Evolutionary conservation across 2,329 filamentous ascomycete genomes (phyloP).

Genomic region (Orbilia quercus): DNA sequence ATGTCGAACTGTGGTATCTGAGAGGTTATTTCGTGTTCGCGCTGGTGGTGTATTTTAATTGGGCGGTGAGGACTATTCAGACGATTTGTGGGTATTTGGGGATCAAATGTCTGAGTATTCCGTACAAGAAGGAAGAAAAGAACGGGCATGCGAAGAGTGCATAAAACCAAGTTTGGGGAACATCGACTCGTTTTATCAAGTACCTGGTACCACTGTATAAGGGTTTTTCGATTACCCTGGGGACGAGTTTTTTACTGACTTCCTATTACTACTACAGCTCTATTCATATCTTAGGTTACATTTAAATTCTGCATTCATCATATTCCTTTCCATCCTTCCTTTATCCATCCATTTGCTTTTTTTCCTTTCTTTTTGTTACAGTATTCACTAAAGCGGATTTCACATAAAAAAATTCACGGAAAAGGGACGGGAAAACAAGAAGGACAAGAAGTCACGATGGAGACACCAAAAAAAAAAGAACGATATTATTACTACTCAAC

Average conservation of each 20-base stretch:
- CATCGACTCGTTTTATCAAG: no score
- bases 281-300: no score
- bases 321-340: not conserved
- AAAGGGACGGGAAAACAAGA: not conserved
- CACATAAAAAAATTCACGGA: no score
- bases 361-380: no score
- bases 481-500: conserved; percentile 2
- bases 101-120: conserved; percentile 94
- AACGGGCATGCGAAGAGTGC: conserved; percentile 40
- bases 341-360: no score
- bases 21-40: conserved; percentile 86
- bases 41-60: conserved; percentile 85
- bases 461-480: not conserved
- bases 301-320: no score
- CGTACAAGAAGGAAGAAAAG: conserved; percentile 67
- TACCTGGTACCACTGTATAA: no score
- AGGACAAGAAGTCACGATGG: not conserved
- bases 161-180: no score
- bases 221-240: no score
- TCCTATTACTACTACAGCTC: not conserved
- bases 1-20: conserved; percentile 81
- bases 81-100: conserved; percentile 91
- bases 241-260: no score
- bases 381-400: no score
- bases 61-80: conserved; percentile 89